Evolutionary conservation across 306 rosid species (phyloP).

Genomic region (Fragaria ananassa): DNA sequence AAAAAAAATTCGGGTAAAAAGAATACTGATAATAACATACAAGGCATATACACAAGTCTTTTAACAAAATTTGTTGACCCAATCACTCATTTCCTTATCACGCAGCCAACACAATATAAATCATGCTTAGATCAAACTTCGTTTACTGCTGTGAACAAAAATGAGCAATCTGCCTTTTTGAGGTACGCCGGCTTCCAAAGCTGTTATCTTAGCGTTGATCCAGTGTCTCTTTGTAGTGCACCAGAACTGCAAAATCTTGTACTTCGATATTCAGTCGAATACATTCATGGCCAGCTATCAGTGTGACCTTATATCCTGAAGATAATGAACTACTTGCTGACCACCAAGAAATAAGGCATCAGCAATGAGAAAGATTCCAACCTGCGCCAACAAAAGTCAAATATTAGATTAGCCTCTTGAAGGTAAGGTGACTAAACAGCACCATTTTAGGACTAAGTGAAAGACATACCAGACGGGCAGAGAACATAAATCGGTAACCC

Average conservation of each 20-base stretch:
- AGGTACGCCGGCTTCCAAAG: constrained; percentile 26
- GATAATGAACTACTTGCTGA: constrained; percentile 64
- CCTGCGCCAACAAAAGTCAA: constrained; percentile 39
- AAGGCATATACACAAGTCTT: constrained; percentile 1
- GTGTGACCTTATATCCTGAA: constrained; percentile 68
- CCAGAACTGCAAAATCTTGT: constrained; percentile 18
- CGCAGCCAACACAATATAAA: constrained; percentile 9
- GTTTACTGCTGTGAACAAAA: background rate
- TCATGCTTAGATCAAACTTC: constrained; percentile 10
- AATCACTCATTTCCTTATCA: constrained; percentile 11
- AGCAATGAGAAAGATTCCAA: constrained; percentile 57
- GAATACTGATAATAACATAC: constrained; percentile 5
- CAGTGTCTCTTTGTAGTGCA: constrained; percentile 22
- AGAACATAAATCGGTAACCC: constrained; percentile 77
- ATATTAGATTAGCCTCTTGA: constrained; percentile 7
- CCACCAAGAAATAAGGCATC: constrained; percentile 77
- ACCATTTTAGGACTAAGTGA: background rate
- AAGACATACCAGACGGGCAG: constrained; percentile 76
- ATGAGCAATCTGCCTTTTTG: constrained; percentile 2
- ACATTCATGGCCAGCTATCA: constrained; percentile 27
- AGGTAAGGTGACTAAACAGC: background rate
- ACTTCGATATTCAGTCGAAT: constrained; percentile 6
- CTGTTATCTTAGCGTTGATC: constrained; percentile 24
- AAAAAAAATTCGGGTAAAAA: background rate
- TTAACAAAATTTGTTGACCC: constrained; percentile 11